Base-by-base conservation (phyloP, 2,329 filamentous ascomycete genomes). In the Sporothrix curviconia region DNA sequence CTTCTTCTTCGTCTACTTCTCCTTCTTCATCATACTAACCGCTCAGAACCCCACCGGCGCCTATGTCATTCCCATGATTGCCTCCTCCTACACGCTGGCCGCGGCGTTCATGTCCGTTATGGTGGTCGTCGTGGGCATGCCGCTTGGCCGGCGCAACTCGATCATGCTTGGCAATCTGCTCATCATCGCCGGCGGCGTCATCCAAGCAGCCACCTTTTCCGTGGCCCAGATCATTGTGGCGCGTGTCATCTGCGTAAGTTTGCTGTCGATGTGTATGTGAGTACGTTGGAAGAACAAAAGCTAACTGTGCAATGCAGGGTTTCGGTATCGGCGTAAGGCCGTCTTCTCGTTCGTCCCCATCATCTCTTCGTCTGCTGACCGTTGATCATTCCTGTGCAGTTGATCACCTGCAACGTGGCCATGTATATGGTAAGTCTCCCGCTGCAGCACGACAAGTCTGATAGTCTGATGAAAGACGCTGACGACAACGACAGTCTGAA, bases 61-160 rank as follows among this genome's bases (percentile, higher is more conserved):
- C 9, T 49, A 49, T 49, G 44, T 49, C n/a, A 34, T 49, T 5
- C 44, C 44, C 28, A 49, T 49, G 44, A 49, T 49, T 24, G 44
- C 44, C 2, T 49, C 44, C 4, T 49, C 44, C n/a, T 49, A 49
- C 28, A 49, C 44, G 28, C 44, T 49, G 30, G 44, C 44, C 9
- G 44, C 44, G 4, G 44, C 44, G 1, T 28, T 15, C 44, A 49
- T 36, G 44, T 49, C 44, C 3, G 44, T 49, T 2, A 2, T 49
- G 3, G 30, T 36, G 5, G 30, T 49, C 11, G 44, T 49, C 9
- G 44, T 49, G 2, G 44, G 44, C 30, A 49, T 49, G 44, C 44
- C 44, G 28, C 44, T 49, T 8, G 44, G 44, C 44, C 44, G 44
- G 3, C 44, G 44, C 30, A 49, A 49, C 44, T 49, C 44, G n/a